Base-by-base conservation (phyloP, 2,329 filamentous ascomycete genomes). In the Botrytis fragariae region DNA sequence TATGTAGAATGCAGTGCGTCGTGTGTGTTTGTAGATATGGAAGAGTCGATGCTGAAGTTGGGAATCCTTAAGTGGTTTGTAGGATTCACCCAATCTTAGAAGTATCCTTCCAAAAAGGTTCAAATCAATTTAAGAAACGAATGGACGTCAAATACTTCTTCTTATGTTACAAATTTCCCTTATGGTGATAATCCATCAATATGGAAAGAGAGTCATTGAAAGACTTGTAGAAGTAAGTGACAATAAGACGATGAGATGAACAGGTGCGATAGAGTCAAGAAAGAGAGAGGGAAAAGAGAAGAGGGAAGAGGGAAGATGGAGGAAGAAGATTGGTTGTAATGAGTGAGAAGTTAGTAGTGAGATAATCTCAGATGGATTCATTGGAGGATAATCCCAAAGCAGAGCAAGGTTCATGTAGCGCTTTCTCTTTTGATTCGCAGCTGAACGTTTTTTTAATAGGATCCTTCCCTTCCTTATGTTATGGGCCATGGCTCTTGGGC, bases 61-160 rank as follows among this genome's bases (percentile, higher is more conserved):
- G 16, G 10, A 20, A 29, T 20, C 25, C 25, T n/a, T 18, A 7
- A n/a, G 42, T 65, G 18, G 44, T 29, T 18, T n/a, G 35, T 37
- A 51, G 64, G 64, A 54, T 68, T 68, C 42, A 35, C 69, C 18
- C 45, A 65, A 67, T 48, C 35, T 29, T 63, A 29, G 48, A 37
- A 37, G 37, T 75, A 37, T 74, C 39, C 51, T 51, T 63, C 12
- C 25, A 12, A 57, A 54, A 54, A 22, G 37, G 57, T 25, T 45
- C 42, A 60, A 18, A 57, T 61, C 39, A 48, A 72, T 63, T n/a
- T 29, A 32, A 67, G 44, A 72, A 77, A 77, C 60, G 75, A 76
- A 67, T 72, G 74, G 75, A 77, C 71, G 69, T 74, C 76, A 71
- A 73, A 67, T 62, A 73, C 48, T 72, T 72, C 48, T 54, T 54